These are phyloP conservation scores for Ophiostoma pallidulum DNA, from an alignment of 2,329 filamentous ascomycete genomes.

Conservation along the genomic window DNA sequence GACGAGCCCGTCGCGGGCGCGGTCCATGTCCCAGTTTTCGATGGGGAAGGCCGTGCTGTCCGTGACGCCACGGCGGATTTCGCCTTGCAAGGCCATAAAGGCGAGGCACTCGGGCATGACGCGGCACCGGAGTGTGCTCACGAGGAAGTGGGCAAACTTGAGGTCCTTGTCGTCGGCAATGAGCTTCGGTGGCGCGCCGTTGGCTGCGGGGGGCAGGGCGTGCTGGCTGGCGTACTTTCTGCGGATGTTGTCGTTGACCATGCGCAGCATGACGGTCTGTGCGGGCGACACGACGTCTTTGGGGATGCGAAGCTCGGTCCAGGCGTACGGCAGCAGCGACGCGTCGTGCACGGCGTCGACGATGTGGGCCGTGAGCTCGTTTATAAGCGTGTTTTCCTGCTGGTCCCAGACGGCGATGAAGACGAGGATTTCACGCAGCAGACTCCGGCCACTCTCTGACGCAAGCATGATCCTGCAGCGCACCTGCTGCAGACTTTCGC, in stretches of 20 bases:
- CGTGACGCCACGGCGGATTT: constrained; percentile 68
- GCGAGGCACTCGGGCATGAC: constrained; percentile 91
- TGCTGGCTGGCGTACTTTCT: constrained; percentile 24
- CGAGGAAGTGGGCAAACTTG: constrained; percentile 75
- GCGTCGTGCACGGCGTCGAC: constrained; percentile 87
- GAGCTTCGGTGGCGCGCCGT: not conserved
- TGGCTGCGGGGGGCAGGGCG: constrained; percentile 24
- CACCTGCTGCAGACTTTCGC: constrained; percentile 81
- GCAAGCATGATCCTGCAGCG: constrained; percentile 83
- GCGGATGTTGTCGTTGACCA: constrained; percentile 83
- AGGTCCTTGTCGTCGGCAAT: constrained; percentile 42
- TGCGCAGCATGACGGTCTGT: constrained; percentile 83
- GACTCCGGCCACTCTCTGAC: constrained; percentile 80
- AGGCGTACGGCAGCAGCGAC: constrained; percentile 82
- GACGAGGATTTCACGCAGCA: constrained; percentile 82
- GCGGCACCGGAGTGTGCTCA: constrained; percentile 82
- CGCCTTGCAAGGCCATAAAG: constrained; percentile 86
- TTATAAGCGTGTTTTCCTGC: constrained; percentile 85
- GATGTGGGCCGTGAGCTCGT: constrained; percentile 93
- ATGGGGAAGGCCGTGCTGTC: constrained; percentile 84
- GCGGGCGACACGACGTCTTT: constrained; percentile 96
- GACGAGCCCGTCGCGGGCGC: constrained; percentile 87
- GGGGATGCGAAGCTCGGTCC: constrained; percentile 80
- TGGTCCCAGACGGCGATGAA: constrained; percentile 98
- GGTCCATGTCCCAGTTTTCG: constrained; percentile 95